phyloP scores from a whole-genome alignment of 768 basidiomycete species.

The Sporobolomyces roseus region DNA sequence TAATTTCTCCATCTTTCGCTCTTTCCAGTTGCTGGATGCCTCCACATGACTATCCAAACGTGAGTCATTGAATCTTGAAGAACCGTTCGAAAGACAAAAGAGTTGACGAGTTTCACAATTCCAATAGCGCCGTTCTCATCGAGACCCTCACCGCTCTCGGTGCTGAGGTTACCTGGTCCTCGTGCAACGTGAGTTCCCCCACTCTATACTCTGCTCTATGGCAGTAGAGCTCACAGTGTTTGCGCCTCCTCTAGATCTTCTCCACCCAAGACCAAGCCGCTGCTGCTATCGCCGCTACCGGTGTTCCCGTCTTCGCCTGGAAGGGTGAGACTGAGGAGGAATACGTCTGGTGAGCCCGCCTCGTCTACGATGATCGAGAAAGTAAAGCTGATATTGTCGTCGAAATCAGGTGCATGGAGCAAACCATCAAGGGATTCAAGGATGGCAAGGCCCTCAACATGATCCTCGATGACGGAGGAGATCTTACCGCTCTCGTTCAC shows the following conservation, averaged over 20 bases:
- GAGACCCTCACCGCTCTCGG: constrained; percentile 94
- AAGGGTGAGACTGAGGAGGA: constrained; percentile 99
- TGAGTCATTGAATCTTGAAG: constrained; percentile 1
- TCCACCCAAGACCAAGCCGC: constrained; percentile 99
- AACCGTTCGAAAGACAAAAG: too few relatives aligned
- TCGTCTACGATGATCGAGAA: background rate
- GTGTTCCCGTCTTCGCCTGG: constrained; percentile 98
- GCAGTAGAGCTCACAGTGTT: background rate
- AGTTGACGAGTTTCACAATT: background rate
- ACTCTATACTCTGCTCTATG: too few relatives aligned
- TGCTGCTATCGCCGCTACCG: constrained; percentile 85
- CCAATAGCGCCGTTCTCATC: constrained; percentile 59
- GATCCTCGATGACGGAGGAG: constrained; percentile 99
- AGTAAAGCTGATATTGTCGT: background rate
- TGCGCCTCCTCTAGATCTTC: constrained; percentile 69
- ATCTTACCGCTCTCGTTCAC: constrained; percentile 89
- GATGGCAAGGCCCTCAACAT: constrained; percentile 83
- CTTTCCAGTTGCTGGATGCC: constrained; percentile 72
- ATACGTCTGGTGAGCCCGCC: constrained; percentile 77
- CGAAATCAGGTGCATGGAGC: constrained; percentile 58
- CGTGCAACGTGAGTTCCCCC: constrained; percentile 36
- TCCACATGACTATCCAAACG: constrained; percentile 78
- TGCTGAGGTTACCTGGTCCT: constrained; percentile 95
- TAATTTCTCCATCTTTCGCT: background rate
- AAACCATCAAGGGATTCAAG: constrained; percentile 83